Percentiles rank a stretch among this genome's conserved stretches.
Conservation (phyloP, 352 stramenopile species). For the Globisporangium emineosum region DNA sequence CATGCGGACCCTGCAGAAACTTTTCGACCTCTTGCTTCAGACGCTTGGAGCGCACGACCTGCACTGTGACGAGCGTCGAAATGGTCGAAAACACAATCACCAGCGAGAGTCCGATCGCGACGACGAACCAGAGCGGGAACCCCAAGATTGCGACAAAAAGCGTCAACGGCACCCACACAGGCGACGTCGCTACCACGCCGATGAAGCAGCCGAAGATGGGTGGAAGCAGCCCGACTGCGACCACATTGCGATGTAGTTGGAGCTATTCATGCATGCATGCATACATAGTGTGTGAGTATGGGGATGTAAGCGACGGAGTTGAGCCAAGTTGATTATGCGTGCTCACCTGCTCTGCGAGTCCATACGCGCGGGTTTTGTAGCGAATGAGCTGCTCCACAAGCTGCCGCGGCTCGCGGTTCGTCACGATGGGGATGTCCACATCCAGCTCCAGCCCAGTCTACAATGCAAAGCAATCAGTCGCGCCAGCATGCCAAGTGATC, state of each 20-base stretch:
- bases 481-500: neutral
- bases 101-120: slow-evolving; percentile 38
- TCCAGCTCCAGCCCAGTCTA: slow-evolving; percentile 32
- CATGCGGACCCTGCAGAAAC: slow-evolving; percentile 49
- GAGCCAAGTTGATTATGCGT: neutral
- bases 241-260: slow-evolving; percentile 57
- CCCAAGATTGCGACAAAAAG: slow-evolving; percentile 53
- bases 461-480: neutral
- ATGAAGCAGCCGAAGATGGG: slow-evolving; percentile 40
- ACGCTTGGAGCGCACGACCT: slow-evolving; percentile 45
- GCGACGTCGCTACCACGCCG: slow-evolving; percentile 42
- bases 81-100: slow-evolving; percentile 44
- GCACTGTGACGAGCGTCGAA: slow-evolving; percentile 45
- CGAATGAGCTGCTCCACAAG: slow-evolving; percentile 35
- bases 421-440: slow-evolving; percentile 36
- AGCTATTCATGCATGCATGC: slow-evolving; percentile 28
- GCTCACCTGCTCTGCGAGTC: slow-evolving; percentile 40
- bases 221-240: slow-evolving; percentile 44
- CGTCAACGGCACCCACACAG: slow-evolving; percentile 56
- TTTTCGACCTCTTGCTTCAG: slow-evolving; percentile 39
- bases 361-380: slow-evolving; percentile 34
- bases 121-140: slow-evolving; percentile 58
- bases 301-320: neutral
- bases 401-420: slow-evolving; percentile 41
- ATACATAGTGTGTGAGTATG: neutral